A percentile compares a stretch with the other conserved stretches of the same genome.
Conservation (phyloP, 2,329 filamentous ascomycete species). For the Aspergillus fumigatus region DNA sequence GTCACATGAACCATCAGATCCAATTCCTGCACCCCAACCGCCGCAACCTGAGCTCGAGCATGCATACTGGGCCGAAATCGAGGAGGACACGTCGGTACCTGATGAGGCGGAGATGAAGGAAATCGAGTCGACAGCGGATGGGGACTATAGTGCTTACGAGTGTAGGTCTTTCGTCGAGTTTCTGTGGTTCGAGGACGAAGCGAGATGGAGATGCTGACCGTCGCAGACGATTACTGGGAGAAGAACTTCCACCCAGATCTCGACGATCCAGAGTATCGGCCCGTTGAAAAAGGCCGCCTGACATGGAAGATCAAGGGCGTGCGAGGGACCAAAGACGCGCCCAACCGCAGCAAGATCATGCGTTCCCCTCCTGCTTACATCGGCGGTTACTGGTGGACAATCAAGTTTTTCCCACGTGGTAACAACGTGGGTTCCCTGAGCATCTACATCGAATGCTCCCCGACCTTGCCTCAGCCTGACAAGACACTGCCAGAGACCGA, state of each 20-base stretch:
- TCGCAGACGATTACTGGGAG: conserved; percentile 53
- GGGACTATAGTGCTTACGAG: conserved; percentile 53
- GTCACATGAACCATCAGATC: conserved; percentile 9
- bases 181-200: background rate
- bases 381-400: conserved; percentile 60
- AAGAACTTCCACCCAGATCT: conserved; percentile 51
- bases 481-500: conserved; percentile 34
- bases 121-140: conserved; percentile 45
- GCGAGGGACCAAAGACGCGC: conserved; percentile 57
- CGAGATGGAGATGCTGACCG: conserved; percentile 3
- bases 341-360: conserved; percentile 56
- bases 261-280: conserved; percentile 55
- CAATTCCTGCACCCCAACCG: conserved; percentile 14
- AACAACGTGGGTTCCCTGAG: conserved; percentile 56
- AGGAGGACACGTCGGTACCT: conserved; percentile 53
- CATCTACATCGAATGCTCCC: conserved; percentile 59
- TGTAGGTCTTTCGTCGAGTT: conserved; percentile 30
- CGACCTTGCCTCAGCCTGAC: conserved; percentile 40
- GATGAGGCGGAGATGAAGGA: conserved; percentile 56
- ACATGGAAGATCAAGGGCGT: conserved; percentile 57
- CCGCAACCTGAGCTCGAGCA: conserved; percentile 27
- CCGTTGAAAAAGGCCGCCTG: conserved; percentile 52
- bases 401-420: conserved; percentile 61
- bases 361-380: conserved; percentile 53
- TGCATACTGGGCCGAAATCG: conserved; percentile 50